Base-by-base conservation (phyloP, 305 asterid species). In the Solanum hybrid region DNA sequence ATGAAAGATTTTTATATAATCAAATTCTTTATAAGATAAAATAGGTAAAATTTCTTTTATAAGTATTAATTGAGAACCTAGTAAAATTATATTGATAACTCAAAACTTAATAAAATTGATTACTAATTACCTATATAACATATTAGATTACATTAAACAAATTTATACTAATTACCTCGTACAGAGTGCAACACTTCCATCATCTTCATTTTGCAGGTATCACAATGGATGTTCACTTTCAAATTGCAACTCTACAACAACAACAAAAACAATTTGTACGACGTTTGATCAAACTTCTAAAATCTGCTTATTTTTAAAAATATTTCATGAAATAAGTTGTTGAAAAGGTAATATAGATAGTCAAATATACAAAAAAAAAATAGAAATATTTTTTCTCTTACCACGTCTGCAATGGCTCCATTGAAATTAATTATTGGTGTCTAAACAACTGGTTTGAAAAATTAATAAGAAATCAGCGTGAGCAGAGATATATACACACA, bases 121-220 rank as follows among this genome's bases (percentile, higher is more conserved):
- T 24, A 83, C n/a, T 11, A 39, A 39, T 18, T 13, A 46, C 34
- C 46, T 35, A 31, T 28, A 28, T 24, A 39, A 40, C 14, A n/a
- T 20, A 24, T 67, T 34, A 64, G 37, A 34, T 24, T 37, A 37
- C 6, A 39, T 14, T 67, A 37, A 82, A 16, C 74, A 64, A 64
- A 64, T 64, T n/a, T 64, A 69, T 5, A 16, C 6, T 20, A 35
- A 74, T 76, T 92, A 92, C 93, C 93, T 42, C 78, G n/a, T 57
- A 91, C 69, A 39, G 93, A 89, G 71, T 78, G 82, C 76, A 92
- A 26, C 14, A 92, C 35, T 87, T 89, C 92, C 93, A 90, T 74
- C n/a, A 89, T 85, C 71, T 84, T 89, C 90, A 85, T 90, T 88
- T 90, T 90, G 85, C 93, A 90, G 4, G 86, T 61, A 18, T 90